Evolutionary conservation across 257 asterid species (phyloP).

Genomic region (Solanum raphanifolium): DNA sequence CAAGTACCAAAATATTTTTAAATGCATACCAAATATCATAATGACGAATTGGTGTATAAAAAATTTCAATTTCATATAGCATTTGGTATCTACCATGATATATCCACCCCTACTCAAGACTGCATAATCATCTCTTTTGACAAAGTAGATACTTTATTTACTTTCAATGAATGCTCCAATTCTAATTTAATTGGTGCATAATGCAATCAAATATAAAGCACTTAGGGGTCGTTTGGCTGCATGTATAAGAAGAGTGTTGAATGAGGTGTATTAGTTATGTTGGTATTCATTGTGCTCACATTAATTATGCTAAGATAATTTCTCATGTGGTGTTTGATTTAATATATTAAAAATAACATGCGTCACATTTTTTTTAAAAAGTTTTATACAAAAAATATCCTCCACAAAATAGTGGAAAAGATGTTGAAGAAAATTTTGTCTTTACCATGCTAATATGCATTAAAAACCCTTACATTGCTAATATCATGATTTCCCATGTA

Average conservation of each 20-base stretch:
- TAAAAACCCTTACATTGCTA: neutral
- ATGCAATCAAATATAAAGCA: neutral
- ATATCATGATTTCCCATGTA: neutral
- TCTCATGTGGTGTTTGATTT: neutral
- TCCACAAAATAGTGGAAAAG: neutral
- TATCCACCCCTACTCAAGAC: neutral
- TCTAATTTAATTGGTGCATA: neutral
- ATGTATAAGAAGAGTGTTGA: neutral
- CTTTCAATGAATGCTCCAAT: neutral
- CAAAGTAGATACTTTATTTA: neutral
- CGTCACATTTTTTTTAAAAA: neutral
- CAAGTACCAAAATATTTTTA: neutral
- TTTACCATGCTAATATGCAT: neutral
- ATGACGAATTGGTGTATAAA: neutral
- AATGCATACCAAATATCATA: neutral
- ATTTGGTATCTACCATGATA: neutral
- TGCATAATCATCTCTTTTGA: neutral
- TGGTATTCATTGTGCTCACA: neutral
- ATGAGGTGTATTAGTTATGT: neutral
- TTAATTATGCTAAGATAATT: neutral
- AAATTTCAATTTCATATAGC: neutral
- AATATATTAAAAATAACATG: too few relatives aligned
- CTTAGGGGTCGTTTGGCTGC: neutral
- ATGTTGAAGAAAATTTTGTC: neutral
- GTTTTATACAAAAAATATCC: neutral